Evolutionary conservation across 2,329 filamentous ascomycete genomes (phyloP), one percentile per base, ranked within the genome.

Genomic region (Penicillium nordicum): DNA sequence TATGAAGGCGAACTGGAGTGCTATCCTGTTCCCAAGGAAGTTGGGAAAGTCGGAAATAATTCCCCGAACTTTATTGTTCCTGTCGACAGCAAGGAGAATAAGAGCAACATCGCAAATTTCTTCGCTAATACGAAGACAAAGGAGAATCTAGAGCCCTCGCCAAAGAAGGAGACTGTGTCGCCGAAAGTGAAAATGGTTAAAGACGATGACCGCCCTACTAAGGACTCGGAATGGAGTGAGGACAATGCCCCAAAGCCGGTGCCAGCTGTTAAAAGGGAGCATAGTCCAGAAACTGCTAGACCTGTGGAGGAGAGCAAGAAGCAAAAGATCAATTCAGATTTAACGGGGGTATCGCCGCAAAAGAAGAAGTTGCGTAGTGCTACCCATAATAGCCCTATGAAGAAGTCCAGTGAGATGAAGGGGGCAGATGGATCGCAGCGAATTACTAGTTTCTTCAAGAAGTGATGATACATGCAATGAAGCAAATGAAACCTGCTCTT

Each of bases 11-110:
- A 90, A 53, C 77, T 99, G 9, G 90, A 95, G 53, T 86, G 89
- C 51, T 97, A 96, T 69, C 86, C 88, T 0, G 94, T 99, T 2
- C 86, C 82, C 65, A 89, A 90, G 70, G 92, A 94, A 4, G 93
- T 97, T 0, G 92, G 92, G 0, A 97, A 96, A 75, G 92, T 96
- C 0, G 92, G 93, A 6, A 96, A 96, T 65, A 89, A 96, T 72
- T 95, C 89, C 21, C 86, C 90, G 0, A 83, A 82, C 0, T 96
- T 97, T 68, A 82, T 97, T 43, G 79, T 96, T 1, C 93, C 93
- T 0, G 76, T 97, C 34, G 83, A 89, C 66, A 95, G 89, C 74
- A 87, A 85, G 62, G 89, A 92, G 67, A 97, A 97, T 73, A 97
- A 95, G 77, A 86, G 82, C 48, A 97, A 94, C 63, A 97, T 97